Base-by-base conservation (phyloP, 2,329 filamentous ascomycete genomes). In the Calycina herbarum region DNA sequence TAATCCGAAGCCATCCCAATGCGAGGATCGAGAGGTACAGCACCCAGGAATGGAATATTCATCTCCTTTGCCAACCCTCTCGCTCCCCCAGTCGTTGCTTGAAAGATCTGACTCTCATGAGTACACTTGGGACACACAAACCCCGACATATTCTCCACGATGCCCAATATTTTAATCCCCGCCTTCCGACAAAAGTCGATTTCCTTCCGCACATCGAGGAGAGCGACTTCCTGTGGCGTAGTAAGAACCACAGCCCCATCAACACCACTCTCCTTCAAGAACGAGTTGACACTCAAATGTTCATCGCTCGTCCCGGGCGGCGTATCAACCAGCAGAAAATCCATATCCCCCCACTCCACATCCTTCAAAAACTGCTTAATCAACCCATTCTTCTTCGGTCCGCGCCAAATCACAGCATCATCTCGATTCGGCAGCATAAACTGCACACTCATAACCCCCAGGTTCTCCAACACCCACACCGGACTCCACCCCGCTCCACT, bases 351-450 rank as follows among this genome's bases (percentile, higher is more conserved):
- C 95, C 96, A 99, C 76, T 96, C 93, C 6, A 99, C 95, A 75
- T 99, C 96, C 81, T 96, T 97, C 61, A 99, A 80, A 73, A 99
- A 99, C 77, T 96, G 92, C 82, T 99, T 99, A 76, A 99, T 98
- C 65, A 99, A 80, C 0, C 95, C 95, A 74, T 98, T 99, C 85
- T 99, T 99, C 85, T 99, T 99, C 2, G 95, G 91, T 0, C 95
- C 95, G 61, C 95, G 86, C 95, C 95, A 99, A 71, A 99, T 99
- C 51, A 99, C 89, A 3, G 95, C 95, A 75, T 97, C 94, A 77
- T 99, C 94, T 58, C 92, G 85, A 74, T 92, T 93, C 0, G 95
- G 95, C 57, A 99, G 83, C 93, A 99, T 96, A 77, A 99, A 99
- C 78, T 99, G 95, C 70, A 99, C 93, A 74, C 91, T 95, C 94